Base-by-base conservation (phyloP, 192 early-diverging fungal genomes). In the Powellomyces hirtus region DNA sequence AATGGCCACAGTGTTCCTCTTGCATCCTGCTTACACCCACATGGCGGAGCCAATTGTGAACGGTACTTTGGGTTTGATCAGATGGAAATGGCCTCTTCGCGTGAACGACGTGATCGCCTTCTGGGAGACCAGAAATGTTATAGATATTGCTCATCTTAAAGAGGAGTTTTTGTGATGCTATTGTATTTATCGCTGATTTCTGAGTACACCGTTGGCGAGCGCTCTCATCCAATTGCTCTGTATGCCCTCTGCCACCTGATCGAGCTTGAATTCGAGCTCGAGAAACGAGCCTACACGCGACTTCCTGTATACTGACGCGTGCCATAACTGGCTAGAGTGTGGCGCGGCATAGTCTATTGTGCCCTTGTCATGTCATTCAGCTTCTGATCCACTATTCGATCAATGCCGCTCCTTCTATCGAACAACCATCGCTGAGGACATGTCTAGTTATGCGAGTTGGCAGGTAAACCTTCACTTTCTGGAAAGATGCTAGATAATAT, bases 101-200 rank as follows among this genome's bases (percentile, higher is more conserved):
- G 29, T 20, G 35, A 16, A 14, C 1, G 35, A 33, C 36, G 59
- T 60, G 31, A 20, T 24, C 4, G 29, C 16, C 2, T 60, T 60
- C 29, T 60, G 59, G 59, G 14, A 20, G 1, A 37, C 8, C 20
- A 60, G 35, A 37, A 31, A 56, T 5, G 46, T 18, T 16, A 24
- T 49, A 24, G 46, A 49, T 49, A 24, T 24, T 3, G 2, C n/a
- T 5, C n/a, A 49, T 18, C 14, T 49, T 5, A 2, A 3, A 14
- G 46, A 49, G 46, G 46, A 49, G 46, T 49, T 49, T 49, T 49
- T 49, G 46, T 49, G n/a, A n/a, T n/a, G n/a, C n/a, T n/a, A n/a
- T n/a, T n/a, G n/a, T n/a, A n/a, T n/a, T n/a, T n/a, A n/a, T n/a
- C n/a, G n/a, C n/a, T n/a, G n/a, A n/a, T n/a, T n/a, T n/a, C n/a